phyloP scores from a whole-genome alignment of 352 stramenopile species.

The Globisporangium barbulae region DNA sequence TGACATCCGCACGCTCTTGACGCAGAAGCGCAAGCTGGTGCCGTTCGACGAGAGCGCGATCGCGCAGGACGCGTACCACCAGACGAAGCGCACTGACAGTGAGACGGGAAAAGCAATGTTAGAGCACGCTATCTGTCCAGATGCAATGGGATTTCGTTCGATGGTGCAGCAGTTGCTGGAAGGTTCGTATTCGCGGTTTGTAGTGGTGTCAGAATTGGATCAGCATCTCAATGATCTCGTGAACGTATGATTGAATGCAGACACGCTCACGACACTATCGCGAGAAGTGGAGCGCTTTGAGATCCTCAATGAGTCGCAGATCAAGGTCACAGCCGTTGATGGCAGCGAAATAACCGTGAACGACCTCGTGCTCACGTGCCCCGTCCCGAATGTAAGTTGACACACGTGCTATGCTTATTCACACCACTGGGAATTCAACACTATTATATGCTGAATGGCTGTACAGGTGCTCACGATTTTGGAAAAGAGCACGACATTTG shows the following conservation, averaged over 20 bases:
- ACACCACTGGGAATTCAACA: too few relatives aligned
- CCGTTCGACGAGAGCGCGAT: slow-evolving; percentile 50
- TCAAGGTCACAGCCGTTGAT: slow-evolving; percentile 40
- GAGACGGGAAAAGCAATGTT: slow-evolving; percentile 15
- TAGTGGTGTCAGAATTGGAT: background rate
- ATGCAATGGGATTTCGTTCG: slow-evolving; percentile 46
- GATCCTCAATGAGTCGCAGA: slow-evolving; percentile 40
- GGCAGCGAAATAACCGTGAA: slow-evolving; percentile 53
- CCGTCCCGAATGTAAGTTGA: slow-evolving; percentile 41
- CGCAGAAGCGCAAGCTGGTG: slow-evolving; percentile 28
- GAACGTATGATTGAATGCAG: slow-evolving; percentile 17
- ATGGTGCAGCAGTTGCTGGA: slow-evolving; percentile 54
- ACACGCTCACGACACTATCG: slow-evolving; percentile 36
- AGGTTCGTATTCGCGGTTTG: slow-evolving; percentile 11
- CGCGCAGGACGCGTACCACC: slow-evolving; percentile 39
- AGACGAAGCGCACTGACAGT: slow-evolving; percentile 10
- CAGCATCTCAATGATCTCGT: background rate
- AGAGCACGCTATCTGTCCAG: slow-evolving; percentile 38
- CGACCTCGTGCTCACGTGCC: slow-evolving; percentile 68
- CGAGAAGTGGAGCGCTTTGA: slow-evolving; percentile 50
- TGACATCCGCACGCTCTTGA: slow-evolving; percentile 40
- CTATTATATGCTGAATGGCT: background rate
- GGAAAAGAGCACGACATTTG: slow-evolving; percentile 41
- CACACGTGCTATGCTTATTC: background rate
- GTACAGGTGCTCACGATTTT: slow-evolving; percentile 44